Evolutionary conservation across 805 yeast genomes (phyloP), one percentile per base, ranked within the genome.

Genomic region (Candida silvicultrix): DNA sequence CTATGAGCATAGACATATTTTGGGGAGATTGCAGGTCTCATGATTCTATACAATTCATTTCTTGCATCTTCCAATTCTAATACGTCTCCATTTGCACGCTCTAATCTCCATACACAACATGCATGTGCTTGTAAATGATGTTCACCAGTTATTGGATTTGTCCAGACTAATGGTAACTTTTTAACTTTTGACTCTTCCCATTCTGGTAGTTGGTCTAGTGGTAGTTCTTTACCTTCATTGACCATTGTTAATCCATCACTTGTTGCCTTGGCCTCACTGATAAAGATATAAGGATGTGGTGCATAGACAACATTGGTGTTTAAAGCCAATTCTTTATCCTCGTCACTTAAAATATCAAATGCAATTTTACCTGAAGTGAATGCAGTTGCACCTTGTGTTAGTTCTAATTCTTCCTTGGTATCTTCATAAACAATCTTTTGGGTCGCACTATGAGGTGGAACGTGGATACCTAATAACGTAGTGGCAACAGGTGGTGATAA

Each of bases 271-370:
- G 95, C 88, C 14, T 84, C 80, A 5, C 88, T 78, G 51, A 89
- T 89, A 65, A 76, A 87, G 48, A 89, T 89, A 66, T 88, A 89
- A 38, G 96, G 96, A 63, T 89, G 96, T 36, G 96, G 96, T 16
- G 96, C 95, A 63, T 89, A 89, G 40, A 82, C 87, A 20, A 89
- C 92, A 3, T 80, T 81, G n/a, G 95, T 83, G 59, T 75, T 73
- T 49, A 87, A 71, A 2, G 90, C 96, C 52, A 81, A 74, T 50
- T 83, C 69, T 65, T 88, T 78, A 50, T 88, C 94, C 59, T 83
- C 87, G 5, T 73, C 78, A 9, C 82, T 71, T 45, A 89, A 72
- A 21, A 73, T 56, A 37, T 81, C 79, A 59, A 84, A 89, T 0
- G 95, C 95, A 34, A 72, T 78, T 38, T 80, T 83, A n/a, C 96